Conservation (phyloP, 306 rosid genomes). For the Quercus cerris region DNA sequence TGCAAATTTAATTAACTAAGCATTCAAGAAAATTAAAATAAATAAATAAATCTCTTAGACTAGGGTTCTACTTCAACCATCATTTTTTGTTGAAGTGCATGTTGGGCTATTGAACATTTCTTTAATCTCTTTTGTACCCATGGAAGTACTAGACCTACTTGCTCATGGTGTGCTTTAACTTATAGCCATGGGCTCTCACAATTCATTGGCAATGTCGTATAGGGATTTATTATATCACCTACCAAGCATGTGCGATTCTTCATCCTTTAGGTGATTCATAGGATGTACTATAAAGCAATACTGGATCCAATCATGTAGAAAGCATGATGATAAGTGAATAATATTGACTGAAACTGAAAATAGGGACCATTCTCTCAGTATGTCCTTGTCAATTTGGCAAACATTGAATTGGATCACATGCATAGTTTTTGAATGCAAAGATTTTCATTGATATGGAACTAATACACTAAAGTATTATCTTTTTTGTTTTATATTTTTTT, state of each 20-base stretch:
- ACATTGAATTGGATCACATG: slow-evolving; percentile 42
- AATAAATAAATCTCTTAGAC: no score
- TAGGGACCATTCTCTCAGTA: neutral
- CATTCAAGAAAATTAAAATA: no score
- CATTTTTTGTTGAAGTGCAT: no score
- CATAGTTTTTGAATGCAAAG: slow-evolving; percentile 6
- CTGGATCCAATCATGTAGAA: no score
- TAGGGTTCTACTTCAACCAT: no score
- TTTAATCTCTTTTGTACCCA: no score
- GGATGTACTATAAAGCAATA: neutral
- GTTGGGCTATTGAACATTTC: no score
- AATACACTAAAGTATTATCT: no score
- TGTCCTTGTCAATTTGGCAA: slow-evolving; percentile 24
- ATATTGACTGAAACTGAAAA: neutral
- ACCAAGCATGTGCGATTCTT: neutral
- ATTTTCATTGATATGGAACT: neutral
- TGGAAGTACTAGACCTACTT: no score
- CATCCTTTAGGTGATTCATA: neutral
- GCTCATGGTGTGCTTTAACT: neutral
- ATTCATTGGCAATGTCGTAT: neutral
- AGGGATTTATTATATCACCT: neutral
- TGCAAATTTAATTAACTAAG: no score
- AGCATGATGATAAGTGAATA: neutral
- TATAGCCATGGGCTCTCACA: neutral
- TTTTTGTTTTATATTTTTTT: no score